Percentiles rank a stretch among this genome's conserved stretches.
phyloP scores from a whole-genome alignment of 106 monocot species.

The Acorus calamus region DNA sequence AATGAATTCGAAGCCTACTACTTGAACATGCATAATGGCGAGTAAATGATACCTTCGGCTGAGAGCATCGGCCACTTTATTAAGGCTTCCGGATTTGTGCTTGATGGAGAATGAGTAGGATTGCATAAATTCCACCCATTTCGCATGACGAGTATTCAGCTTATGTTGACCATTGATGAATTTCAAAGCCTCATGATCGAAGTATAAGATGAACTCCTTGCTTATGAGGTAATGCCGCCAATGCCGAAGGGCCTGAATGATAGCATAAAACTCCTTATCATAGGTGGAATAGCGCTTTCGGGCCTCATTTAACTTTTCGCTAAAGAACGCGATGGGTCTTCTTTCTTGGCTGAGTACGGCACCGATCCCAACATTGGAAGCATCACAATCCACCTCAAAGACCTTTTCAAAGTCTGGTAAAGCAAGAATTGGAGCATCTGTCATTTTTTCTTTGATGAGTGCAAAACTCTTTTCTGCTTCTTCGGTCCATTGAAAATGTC shows the following conservation, averaged over 20 bases:
- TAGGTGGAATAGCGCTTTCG: neutral
- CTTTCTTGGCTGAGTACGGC: neutral
- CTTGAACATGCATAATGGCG: neutral
- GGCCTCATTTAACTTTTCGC: neutral
- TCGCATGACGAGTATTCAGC: neutral
- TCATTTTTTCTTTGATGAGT: neutral
- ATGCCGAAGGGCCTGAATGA: neutral
- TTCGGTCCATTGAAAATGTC: neutral
- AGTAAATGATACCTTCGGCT: neutral
- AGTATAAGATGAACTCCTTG: neutral
- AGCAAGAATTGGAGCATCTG: neutral
- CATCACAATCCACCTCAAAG: neutral
- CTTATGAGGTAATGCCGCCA: neutral
- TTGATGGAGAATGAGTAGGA: neutral
- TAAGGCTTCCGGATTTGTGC: neutral
- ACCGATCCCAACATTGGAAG: neutral
- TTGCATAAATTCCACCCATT: neutral
- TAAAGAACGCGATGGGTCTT: neutral
- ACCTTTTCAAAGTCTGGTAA: neutral
- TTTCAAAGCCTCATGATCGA: neutral
- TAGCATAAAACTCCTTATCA: neutral
- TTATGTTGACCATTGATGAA: neutral
- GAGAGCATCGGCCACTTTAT: neutral
- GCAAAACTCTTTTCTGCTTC: neutral
- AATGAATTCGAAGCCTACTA: neutral